Evolutionary conservation across 2,329 filamentous ascomycete species (phyloP).

Genomic region (Stemphylium lycopersici): DNA sequence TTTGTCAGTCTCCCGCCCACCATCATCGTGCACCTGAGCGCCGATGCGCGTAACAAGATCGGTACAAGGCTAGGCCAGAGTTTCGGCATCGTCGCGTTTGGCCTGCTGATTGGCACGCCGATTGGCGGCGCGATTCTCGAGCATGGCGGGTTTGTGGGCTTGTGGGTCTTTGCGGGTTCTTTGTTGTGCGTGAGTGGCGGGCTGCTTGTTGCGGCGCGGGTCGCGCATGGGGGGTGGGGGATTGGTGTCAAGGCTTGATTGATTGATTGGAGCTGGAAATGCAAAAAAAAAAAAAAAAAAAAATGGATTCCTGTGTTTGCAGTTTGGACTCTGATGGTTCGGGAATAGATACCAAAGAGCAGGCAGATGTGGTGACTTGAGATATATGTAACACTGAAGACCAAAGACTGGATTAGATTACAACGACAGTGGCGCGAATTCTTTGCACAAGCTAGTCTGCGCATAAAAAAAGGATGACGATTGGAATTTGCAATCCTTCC

Average conservation of each 20-base stretch:
- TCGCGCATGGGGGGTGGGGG: slow-evolving; percentile 33
- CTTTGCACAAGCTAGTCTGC: no score
- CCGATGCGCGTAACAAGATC: slow-evolving; percentile 53
- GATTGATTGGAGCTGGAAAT: no score
- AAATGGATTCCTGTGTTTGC: no score
- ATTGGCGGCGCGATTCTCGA: slow-evolving; percentile 62
- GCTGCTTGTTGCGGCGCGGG: slow-evolving; percentile 29
- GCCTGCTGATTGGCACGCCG: slow-evolving; percentile 62
- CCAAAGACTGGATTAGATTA: no score
- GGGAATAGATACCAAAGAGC: no score
- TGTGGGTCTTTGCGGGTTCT: slow-evolving; percentile 54
- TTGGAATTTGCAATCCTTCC: no score
- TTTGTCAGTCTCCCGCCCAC: slow-evolving; percentile 56
- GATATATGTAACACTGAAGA: no score
- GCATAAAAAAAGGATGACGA: no score
- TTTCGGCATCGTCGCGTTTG: slow-evolving; percentile 59
- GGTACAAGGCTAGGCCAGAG: slow-evolving; percentile 63
- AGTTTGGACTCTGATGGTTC: no score
- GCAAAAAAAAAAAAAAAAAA: no score
- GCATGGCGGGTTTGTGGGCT: slow-evolving; percentile 49
- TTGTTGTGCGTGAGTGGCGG: slow-evolving; percentile 32
- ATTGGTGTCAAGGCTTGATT: slow-evolving; percentile 35
- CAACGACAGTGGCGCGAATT: no score
- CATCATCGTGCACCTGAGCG: slow-evolving; percentile 52
- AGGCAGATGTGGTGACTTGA: no score